phyloP scores from a whole-genome alignment of 140 eudicot genomes.

The Stevia rebaudiana region DNA sequence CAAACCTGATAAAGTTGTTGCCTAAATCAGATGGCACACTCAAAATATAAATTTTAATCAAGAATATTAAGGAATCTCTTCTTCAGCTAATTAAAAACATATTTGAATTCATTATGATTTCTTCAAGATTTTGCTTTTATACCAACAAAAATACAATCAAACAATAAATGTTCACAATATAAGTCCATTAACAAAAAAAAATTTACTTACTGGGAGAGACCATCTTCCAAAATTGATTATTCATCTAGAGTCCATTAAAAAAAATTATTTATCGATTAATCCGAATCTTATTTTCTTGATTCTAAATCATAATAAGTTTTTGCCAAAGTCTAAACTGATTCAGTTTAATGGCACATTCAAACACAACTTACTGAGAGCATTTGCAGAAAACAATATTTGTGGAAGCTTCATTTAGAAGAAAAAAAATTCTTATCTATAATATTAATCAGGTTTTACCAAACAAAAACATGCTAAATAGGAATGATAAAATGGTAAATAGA shows the following conservation, averaged over 20 bases:
- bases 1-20: too few species aligned
- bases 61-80: neutral
- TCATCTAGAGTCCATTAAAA: constrained; percentile 39
- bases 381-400: neutral
- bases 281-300: neutral
- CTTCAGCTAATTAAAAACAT: neutral
- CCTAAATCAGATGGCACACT: neutral
- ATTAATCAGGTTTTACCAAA: too few species aligned
- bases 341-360: neutral
- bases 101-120: neutral
- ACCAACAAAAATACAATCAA: neutral
- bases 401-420: neutral
- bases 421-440: too few species aligned
- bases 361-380: neutral
- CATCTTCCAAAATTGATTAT: constrained; percentile 52
- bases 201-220: constrained; percentile 43
- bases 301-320: neutral
- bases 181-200: too few species aligned
- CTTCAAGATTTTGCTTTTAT: too few species aligned
- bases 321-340: neutral
- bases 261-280: neutral
- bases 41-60: neutral
- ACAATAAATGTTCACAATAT: constrained; percentile 15
- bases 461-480: too few species aligned
- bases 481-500: too few species aligned